These are phyloP conservation scores for Geotrichum carabidarum DNA, from an alignment of 1,139 yeast species.

Conservation along the genomic window DNA sequence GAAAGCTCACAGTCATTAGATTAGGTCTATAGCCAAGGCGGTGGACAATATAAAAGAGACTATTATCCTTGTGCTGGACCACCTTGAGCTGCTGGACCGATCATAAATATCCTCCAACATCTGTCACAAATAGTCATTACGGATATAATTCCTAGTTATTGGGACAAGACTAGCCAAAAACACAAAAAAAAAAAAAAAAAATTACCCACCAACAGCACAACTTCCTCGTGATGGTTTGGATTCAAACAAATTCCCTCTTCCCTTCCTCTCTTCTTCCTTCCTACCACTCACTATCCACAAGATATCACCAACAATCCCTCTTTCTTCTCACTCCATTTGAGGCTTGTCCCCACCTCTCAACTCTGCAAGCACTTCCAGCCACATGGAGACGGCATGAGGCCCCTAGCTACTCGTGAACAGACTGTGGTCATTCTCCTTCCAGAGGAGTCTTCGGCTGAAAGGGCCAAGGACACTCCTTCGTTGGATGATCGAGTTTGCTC, in stretches of 20 bases:
- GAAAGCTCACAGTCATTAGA: no score
- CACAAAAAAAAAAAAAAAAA: not conserved
- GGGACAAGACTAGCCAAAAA: no score
- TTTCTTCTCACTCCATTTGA: not conserved
- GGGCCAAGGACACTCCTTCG: not conserved
- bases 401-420: constrained; percentile 4
- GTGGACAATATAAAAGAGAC: no score
- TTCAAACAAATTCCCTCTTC: not conserved
- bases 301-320: no score
- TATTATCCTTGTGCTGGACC: no score
- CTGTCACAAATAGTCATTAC: no score
- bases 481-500: not conserved
- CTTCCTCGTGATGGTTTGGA: not conserved
- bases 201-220: constrained; percentile 1
- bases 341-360: not conserved
- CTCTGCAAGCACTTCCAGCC: not conserved
- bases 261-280: not conserved
- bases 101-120: no score
- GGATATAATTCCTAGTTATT: no score
- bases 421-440: constrained; percentile 2
- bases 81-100: no score
- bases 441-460: not conserved
- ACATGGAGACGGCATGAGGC: constrained; percentile 4
- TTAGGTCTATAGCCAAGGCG: no score
- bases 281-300: not conserved